phyloP scores from a whole-genome alignment of 2,329 filamentous ascomycete genomes.

The Neoascochyta sp. region DNA sequence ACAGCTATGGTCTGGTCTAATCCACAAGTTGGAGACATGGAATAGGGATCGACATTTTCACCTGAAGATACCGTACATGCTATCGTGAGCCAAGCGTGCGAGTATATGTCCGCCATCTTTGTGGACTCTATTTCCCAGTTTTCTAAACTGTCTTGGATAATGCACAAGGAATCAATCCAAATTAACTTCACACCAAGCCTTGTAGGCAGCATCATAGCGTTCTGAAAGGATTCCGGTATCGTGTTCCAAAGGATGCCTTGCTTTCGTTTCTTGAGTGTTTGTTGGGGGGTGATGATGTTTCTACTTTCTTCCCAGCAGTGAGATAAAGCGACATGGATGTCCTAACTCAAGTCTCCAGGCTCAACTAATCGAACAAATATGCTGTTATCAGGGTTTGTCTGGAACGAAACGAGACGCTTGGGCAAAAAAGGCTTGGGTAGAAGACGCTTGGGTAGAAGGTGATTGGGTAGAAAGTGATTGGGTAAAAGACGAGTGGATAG shows the following conservation, averaged over 20 bases:
- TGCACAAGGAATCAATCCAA: no score
- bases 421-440: constrained; percentile 4
- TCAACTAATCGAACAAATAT: constrained; percentile 4
- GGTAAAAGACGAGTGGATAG: no score
- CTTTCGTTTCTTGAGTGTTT: constrained; percentile 1
- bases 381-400: neutral
- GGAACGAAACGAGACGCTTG: constrained; percentile 10
- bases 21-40: no score
- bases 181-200: constrained; percentile 11
- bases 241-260: constrained; percentile 1
- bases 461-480: no score
- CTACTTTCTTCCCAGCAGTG: constrained; percentile 1
- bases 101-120: no score
- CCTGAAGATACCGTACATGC: no score
- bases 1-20: no score
- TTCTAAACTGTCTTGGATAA: no score
- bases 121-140: no score
- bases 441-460: no score
- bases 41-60: constrained; percentile 1
- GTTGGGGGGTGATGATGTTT: neutral
- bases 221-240: constrained; percentile 5
- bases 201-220: constrained; percentile 5
- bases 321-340: constrained; percentile 2
- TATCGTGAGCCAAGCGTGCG: no score
- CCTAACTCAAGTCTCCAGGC: constrained; percentile 1